A percentile compares a stretch with the other conserved stretches of the same genome.
These are phyloP conservation scores for Datisca glomerata DNA, from an alignment of 306 rosid species.

Conservation along the genomic window DNA sequence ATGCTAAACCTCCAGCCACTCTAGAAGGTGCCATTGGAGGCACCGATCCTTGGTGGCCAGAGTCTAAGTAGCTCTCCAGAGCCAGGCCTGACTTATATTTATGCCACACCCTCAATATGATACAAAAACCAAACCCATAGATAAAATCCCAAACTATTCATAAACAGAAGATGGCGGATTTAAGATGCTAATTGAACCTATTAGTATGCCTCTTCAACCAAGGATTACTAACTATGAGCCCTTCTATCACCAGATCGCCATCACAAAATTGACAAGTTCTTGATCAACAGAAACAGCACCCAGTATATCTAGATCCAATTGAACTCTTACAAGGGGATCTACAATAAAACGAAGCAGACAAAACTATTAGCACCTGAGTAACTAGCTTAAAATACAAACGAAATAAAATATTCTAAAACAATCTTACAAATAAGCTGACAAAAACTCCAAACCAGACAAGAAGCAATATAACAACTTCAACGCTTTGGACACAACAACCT, in stretches of 20 bases:
- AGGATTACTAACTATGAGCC: no score
- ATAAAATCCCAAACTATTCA: constrained; percentile 9
- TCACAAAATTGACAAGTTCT: no score
- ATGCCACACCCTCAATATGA: constrained; percentile 21
- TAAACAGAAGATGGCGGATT: constrained; percentile 9
- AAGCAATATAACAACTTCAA: no score
- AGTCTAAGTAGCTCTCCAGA: constrained; percentile 66
- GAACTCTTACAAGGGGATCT: no score
- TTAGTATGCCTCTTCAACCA: no score
- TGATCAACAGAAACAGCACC: no score
- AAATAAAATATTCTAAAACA: constrained; percentile 4
- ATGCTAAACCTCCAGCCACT: constrained; percentile 88
- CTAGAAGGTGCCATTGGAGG: constrained; percentile 87
- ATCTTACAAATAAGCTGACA: constrained; percentile 1
- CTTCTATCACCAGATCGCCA: no score
- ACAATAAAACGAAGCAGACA: constrained; percentile 20
- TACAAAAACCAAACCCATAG: constrained; percentile 17
- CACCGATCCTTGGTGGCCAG: constrained; percentile 58
- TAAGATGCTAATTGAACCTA: no score
- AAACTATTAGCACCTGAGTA: constrained; percentile 15
- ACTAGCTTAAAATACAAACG: constrained; percentile 9
- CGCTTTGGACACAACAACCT: no score
- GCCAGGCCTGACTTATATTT: constrained; percentile 47
- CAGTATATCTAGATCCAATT: no score
- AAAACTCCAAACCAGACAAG: constrained; percentile 4